Conservation (phyloP, 2,329 filamentous ascomycete genomes). For the Colletotrichum filicis region DNA sequence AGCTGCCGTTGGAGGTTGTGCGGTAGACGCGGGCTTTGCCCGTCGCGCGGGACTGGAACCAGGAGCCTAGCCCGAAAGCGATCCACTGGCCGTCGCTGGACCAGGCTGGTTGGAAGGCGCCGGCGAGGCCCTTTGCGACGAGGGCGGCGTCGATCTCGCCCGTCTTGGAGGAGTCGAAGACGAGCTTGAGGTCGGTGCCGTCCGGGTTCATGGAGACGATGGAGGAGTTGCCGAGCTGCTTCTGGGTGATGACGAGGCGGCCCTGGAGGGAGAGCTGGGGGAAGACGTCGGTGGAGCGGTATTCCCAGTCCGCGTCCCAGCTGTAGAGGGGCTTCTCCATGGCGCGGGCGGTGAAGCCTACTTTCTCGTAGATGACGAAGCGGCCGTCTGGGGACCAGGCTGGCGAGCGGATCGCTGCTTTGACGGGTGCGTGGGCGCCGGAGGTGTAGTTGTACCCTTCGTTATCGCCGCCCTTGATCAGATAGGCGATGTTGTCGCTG, state of each 20-base stretch:
- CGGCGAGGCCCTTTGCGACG: slow-evolving; percentile 15
- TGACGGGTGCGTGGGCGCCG: neutral
- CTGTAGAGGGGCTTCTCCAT: slow-evolving; percentile 27
- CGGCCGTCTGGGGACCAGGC: slow-evolving; percentile 25
- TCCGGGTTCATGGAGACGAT: slow-evolving; percentile 29
- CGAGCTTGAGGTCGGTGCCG: slow-evolving; percentile 23
- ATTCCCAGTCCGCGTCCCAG: slow-evolving; percentile 29
- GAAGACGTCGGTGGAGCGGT: slow-evolving; percentile 27
- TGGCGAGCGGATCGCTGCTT: slow-evolving; percentile 21
- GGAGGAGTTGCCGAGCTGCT: slow-evolving; percentile 29
- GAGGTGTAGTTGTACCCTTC: slow-evolving; percentile 26
- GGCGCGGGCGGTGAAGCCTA: slow-evolving; percentile 19
- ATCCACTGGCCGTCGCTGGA: slow-evolving; percentile 16
- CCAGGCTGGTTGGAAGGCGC: slow-evolving; percentile 19
- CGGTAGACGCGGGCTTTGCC: slow-evolving; percentile 23
- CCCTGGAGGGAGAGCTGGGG: slow-evolving; percentile 23
- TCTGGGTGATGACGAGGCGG: slow-evolving; percentile 21
- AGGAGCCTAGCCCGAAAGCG: slow-evolving; percentile 12
- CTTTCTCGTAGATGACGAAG: slow-evolving; percentile 25
- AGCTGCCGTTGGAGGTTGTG: slow-evolving; percentile 7
- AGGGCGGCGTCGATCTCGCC: slow-evolving; percentile 16
- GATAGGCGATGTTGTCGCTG: slow-evolving; percentile 13
- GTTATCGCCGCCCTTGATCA: slow-evolving; percentile 22
- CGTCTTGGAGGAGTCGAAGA: slow-evolving; percentile 23
- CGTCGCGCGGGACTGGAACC: slow-evolving; percentile 17